These are phyloP conservation scores for Eutrema japonicum DNA, from an alignment of 345 rosid species.

Conservation along the genomic window DNA sequence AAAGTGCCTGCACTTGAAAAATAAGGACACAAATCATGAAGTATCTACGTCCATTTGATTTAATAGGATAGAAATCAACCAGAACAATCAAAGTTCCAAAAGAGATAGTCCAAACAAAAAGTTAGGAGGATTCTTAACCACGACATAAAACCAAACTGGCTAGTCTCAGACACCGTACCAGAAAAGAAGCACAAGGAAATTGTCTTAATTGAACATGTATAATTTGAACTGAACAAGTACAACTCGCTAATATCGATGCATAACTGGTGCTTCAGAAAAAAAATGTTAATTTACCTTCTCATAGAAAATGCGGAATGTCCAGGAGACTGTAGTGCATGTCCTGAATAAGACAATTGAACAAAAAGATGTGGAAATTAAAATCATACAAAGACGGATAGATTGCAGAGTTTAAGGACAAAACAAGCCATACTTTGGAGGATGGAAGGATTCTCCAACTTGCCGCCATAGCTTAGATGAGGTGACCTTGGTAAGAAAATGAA, in stretches of 20 bases:
- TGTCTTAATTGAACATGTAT: conserved; percentile 6
- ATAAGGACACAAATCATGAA: conserved; percentile 27
- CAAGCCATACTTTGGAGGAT: conserved; percentile 88
- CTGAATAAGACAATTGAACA: conserved; percentile 46
- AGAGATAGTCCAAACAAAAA: not conserved
- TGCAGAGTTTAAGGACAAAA: conserved; percentile 10
- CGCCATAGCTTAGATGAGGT: conserved; percentile 89
- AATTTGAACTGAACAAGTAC: conserved; percentile 4
- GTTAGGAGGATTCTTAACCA: not conserved
- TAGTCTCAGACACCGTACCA: conserved; percentile 9
- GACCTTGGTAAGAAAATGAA: conserved; percentile 57
- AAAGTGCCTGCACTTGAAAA: conserved; percentile 62
- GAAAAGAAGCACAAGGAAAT: conserved; percentile 1
- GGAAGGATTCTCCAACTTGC: conserved; percentile 97
- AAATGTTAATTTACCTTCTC: conserved; percentile 66
- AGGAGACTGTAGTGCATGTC: conserved; percentile 96
- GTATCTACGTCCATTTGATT: conserved; percentile 1
- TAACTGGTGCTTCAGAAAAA: not conserved
- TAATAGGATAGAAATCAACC: conserved; percentile 3
- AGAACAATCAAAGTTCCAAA: conserved; percentile 15
- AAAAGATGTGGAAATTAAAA: not conserved
- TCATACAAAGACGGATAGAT: not conserved
- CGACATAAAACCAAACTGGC: conserved; percentile 12
- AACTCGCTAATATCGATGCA: not conserved
- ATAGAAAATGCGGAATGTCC: conserved; percentile 96